A percentile compares a stretch with the other conserved stretches of the same genome.
phyloP scores from a whole-genome alignment of 169 alveolate genomes.

The Miamiensis avidus region DNA sequence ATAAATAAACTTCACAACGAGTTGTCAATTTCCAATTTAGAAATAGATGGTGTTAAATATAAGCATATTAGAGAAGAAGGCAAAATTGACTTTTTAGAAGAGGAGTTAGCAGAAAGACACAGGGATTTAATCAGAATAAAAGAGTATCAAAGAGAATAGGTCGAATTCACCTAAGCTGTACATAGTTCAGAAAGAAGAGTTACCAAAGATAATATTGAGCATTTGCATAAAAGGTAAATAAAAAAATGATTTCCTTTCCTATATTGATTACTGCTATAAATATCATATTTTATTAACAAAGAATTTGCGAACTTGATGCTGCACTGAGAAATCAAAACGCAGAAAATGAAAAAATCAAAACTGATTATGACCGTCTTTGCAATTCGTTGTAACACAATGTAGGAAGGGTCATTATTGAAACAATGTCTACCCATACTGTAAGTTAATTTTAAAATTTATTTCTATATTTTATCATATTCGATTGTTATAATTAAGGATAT shows the following conservation, averaged over 20 bases:
- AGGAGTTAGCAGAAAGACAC: background rate
- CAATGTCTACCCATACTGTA: background rate
- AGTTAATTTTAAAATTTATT: too few species aligned
- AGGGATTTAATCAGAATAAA: background rate
- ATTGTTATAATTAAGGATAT: too few species aligned
- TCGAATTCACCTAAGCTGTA: background rate
- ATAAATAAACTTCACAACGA: background rate
- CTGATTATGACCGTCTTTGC: background rate
- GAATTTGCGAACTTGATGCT: background rate
- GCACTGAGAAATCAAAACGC: background rate
- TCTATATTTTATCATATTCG: background rate
- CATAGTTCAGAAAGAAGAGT: background rate
- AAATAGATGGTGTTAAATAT: background rate
- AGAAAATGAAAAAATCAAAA: background rate
- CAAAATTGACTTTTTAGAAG: background rate
- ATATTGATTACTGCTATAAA: too few species aligned
- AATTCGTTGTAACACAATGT: background rate
- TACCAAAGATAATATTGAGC: background rate
- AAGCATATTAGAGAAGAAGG: background rate
- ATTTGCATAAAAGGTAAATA: background rate
- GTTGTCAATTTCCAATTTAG: background rate
- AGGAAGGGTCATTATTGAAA: background rate
- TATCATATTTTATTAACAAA: too few species aligned
- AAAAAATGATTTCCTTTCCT: background rate
- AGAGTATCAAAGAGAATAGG: background rate